phyloP scores from a whole-genome alignment of 2,329 filamentous ascomycete genomes.

The Westerdykella aurantiaca region DNA sequence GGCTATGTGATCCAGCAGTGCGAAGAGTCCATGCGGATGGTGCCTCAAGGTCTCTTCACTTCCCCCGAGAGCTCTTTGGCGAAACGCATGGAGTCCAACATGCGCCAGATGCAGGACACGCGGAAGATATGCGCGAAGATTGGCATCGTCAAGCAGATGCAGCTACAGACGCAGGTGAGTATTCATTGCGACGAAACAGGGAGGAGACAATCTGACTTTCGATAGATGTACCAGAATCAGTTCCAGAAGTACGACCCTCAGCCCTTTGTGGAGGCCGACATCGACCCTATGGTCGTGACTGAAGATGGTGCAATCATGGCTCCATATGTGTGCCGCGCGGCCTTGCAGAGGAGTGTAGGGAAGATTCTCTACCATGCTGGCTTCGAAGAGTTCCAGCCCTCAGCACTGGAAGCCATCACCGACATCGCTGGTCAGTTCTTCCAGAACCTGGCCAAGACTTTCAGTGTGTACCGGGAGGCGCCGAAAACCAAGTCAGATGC shows the following conservation, averaged over 20 bases:
- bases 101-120: constrained; percentile 93
- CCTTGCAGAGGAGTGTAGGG: constrained; percentile 82
- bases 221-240: constrained; percentile 89
- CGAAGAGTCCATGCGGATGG: constrained; percentile 74
- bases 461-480: constrained; percentile 76
- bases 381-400: constrained; percentile 95
- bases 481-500: constrained; percentile 62
- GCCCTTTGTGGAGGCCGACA: constrained; percentile 79
- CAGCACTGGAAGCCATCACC: constrained; percentile 82
- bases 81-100: constrained; percentile 80
- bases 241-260: constrained; percentile 94
- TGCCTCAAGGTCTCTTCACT: constrained; percentile 69
- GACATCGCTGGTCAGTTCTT: constrained; percentile 90
- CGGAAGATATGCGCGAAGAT: constrained; percentile 95
- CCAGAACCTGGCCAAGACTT: constrained; percentile 69
- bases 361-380: constrained; percentile 95
- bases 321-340: constrained; percentile 71
- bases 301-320: constrained; percentile 87
- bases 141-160: constrained; percentile 98
- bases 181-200: constrained; percentile 1
- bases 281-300: constrained; percentile 81
- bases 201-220: constrained; percentile 10
- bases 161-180: constrained; percentile 85
- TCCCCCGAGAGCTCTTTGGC: constrained; percentile 68
- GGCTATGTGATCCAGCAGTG: constrained; percentile 83